phyloP scores from a whole-genome alignment of 1,284 basidiomycete species.

The Boletus albobrunnescens region DNA sequence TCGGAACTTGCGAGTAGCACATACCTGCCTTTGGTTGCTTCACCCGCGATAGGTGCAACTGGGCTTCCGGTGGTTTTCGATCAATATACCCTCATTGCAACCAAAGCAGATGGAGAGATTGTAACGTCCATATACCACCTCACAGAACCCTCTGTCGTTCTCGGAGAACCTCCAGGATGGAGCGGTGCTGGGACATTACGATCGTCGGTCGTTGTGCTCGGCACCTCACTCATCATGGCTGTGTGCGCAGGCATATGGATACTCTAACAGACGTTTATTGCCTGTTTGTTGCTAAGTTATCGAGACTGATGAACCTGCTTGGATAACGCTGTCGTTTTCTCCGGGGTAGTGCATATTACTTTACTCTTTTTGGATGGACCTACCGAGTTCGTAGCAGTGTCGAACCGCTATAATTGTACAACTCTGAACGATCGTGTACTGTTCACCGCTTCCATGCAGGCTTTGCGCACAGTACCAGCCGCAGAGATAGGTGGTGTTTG shows the following conservation, averaged over 20 bases:
- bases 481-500: too few species aligned
- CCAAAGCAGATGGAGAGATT: conserved; percentile 42
- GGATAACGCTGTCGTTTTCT: neutral
- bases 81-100: conserved; percentile 43
- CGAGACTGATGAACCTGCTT: neutral
- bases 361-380: too few species aligned
- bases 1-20: conserved; percentile 66
- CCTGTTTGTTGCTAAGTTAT: too few species aligned
- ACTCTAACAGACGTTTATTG: conserved; percentile 8
- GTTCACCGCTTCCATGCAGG: too few species aligned
- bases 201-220: conserved; percentile 11
- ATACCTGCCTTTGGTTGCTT: conserved; percentile 54
- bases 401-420: too few species aligned
- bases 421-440: too few species aligned
- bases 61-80: conserved; percentile 48
- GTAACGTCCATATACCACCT: conserved; percentile 44
- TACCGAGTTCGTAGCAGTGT: too few species aligned
- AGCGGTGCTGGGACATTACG: conserved; percentile 14
- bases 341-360: neutral
- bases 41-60: conserved; percentile 36
- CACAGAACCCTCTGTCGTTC: conserved; percentile 37
- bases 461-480: too few species aligned
- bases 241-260: conserved; percentile 15
- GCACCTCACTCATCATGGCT: conserved; percentile 13
- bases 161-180: conserved; percentile 49